Conservation (phyloP, 495 filamentous ascomycete genomes). For the Penicillium fimorum region DNA sequence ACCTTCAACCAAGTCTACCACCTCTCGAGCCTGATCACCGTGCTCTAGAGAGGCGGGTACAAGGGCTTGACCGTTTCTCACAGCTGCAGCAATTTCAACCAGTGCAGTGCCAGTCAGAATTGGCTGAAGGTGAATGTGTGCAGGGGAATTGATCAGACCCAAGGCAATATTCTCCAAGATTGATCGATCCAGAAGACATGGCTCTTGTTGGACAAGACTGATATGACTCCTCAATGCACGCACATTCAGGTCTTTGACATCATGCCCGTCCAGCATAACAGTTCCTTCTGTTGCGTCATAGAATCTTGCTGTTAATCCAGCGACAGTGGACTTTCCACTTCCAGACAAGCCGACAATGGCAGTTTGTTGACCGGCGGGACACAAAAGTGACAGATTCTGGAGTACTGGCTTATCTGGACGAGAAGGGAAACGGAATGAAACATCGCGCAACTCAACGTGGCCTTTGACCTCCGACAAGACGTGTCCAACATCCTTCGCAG, state of each 20-base stretch:
- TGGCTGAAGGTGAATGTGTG: constrained; percentile 34
- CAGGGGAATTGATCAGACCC: constrained; percentile 55
- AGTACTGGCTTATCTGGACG: constrained; percentile 48
- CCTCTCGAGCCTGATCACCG: constrained; percentile 26
- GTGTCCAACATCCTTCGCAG: constrained; percentile 27
- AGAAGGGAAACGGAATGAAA: constrained; percentile 60
- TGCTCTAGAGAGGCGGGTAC: constrained; percentile 20
- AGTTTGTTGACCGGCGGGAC: constrained; percentile 53
- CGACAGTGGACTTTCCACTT: constrained; percentile 66
- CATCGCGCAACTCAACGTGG: constrained; percentile 47
- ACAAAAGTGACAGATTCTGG: constrained; percentile 14
- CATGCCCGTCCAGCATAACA: constrained; percentile 51
- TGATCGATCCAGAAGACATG: constrained; percentile 59
- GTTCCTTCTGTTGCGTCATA: constrained; percentile 40
- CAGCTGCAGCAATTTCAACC: constrained; percentile 24
- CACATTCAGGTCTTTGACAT: constrained; percentile 54
- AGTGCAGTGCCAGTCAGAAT: constrained; percentile 24
- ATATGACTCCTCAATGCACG: constrained; percentile 54
- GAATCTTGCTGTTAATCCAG: constrained; percentile 51
- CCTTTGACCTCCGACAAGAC: constrained; percentile 34
- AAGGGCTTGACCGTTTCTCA: constrained; percentile 32
- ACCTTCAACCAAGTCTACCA: constrained; percentile 31
- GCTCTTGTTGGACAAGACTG: constrained; percentile 64
- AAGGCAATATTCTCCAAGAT: constrained; percentile 66
- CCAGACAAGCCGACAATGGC: constrained; percentile 68